Percentiles rank a stretch among this genome's conserved stretches.
Conservation (phyloP, 1,139 yeast species). For the Saccharomycopsis hybrid region DNA sequence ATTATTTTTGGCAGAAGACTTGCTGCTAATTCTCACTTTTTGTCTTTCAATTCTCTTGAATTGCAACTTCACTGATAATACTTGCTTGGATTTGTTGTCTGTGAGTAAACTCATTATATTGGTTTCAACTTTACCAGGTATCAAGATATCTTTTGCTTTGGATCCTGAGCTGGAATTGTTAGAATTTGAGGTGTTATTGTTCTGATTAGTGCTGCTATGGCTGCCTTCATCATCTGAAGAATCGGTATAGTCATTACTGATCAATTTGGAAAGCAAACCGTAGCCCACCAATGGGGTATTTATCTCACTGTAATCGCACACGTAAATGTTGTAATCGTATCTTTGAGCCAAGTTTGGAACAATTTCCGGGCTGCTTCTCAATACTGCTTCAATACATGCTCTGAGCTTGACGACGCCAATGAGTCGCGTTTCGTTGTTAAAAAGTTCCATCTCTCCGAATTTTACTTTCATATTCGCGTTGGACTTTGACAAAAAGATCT, state of each 20-base stretch:
- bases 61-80: constrained; percentile 7
- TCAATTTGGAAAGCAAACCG: constrained; percentile 15
- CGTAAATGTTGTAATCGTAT: constrained; percentile 19
- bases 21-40: neutral
- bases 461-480: constrained; percentile 11
- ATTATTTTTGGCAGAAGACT: neutral
- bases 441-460: constrained; percentile 20
- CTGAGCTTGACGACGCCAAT: constrained; percentile 20
- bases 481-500: constrained; percentile 15
- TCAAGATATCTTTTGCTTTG: constrained; percentile 17
- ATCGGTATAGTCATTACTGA: constrained; percentile 15
- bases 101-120: neutral
- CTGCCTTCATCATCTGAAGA: constrained; percentile 1
- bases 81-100: neutral
- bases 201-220: neutral
- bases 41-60: constrained; percentile 12
- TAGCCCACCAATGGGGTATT: constrained; percentile 21
- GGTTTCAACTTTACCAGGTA: constrained; percentile 19
- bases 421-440: constrained; percentile 15
- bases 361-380: constrained; percentile 19
- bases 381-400: constrained; percentile 16
- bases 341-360: constrained; percentile 8
- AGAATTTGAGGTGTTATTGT: neutral
- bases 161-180: neutral
- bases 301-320: constrained; percentile 20